phyloP scores from a whole-genome alignment of 2,329 filamentous ascomycete genomes.

The Cyphellophora europaea region DNA sequence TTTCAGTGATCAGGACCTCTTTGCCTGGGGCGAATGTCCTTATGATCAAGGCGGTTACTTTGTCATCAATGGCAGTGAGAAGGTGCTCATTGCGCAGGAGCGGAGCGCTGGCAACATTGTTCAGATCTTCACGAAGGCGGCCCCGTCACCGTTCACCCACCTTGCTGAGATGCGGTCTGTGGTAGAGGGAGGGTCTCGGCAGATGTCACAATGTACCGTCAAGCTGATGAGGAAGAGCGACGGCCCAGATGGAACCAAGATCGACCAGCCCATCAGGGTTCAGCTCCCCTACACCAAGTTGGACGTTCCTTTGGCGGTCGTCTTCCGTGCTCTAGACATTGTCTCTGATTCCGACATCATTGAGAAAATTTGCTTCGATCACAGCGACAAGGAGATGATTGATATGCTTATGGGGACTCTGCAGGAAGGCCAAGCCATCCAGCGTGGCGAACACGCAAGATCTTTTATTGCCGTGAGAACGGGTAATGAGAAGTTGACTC shows the following conservation, averaged over 20 bases:
- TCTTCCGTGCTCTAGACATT: conserved; percentile 90
- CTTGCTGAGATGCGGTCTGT: conserved; percentile 94
- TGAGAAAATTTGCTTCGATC: conserved; percentile 94
- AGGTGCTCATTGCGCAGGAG: conserved; percentile 96
- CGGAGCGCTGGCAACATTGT: conserved; percentile 97
- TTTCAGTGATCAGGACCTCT: conserved; percentile 68
- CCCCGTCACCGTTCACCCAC: conserved; percentile 84
- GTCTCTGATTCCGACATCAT: conserved; percentile 97
- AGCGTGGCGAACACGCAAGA: conserved; percentile 86
- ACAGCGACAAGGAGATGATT: conserved; percentile 90
- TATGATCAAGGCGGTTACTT: conserved; percentile 99
- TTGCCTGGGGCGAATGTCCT: conserved; percentile 88
- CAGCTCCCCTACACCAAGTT: conserved; percentile 89
- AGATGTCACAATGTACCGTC: conserved; percentile 86
- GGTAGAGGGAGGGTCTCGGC: conserved; percentile 86
- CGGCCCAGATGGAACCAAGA: conserved; percentile 39
- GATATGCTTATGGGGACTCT: conserved; percentile 97
- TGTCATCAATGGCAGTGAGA: conserved; percentile 97
- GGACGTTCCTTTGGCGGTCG: conserved; percentile 87
- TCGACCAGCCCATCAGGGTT: conserved; percentile 55
- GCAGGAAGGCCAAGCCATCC: conserved; percentile 91
- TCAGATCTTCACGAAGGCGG: conserved; percentile 96
- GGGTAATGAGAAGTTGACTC: conserved; percentile 59
- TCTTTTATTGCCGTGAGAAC: conserved; percentile 95
- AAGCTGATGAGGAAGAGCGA: conserved; percentile 85